phyloP scores from a whole-genome alignment of 2,329 filamentous ascomycete species.

The Delphinella strobiligena region DNA sequence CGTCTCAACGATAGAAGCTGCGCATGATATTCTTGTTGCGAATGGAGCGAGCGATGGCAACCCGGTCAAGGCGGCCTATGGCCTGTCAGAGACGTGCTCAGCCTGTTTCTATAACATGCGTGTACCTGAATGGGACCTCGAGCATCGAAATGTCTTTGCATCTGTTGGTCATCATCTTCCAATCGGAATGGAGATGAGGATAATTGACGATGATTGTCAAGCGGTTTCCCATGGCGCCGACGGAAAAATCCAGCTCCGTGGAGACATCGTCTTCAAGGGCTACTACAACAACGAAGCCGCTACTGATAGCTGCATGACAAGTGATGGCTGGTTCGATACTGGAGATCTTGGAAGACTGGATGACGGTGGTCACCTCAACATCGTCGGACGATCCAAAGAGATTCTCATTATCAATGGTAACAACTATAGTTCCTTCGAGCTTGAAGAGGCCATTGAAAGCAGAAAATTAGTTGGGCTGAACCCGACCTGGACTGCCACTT shows the following conservation, averaged over 20 bases:
- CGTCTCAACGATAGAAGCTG: constrained; percentile 15
- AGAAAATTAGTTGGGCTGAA: constrained; percentile 7
- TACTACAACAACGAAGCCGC: constrained; percentile 23
- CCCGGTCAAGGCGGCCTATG: constrained; percentile 11
- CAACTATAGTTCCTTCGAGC: constrained; percentile 14
- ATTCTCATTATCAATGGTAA: constrained; percentile 15
- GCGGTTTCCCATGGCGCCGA: neutral
- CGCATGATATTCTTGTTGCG: constrained; percentile 16
- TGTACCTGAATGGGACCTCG: constrained; percentile 11
- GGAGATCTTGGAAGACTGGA: constrained; percentile 13
- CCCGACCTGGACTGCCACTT: constrained; percentile 12
- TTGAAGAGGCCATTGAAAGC: constrained; percentile 14
- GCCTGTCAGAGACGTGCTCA: constrained; percentile 15
- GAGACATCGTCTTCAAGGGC: constrained; percentile 25
- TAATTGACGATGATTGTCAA: neutral
- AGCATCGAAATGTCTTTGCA: constrained; percentile 10
- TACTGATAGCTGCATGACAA: constrained; percentile 22
- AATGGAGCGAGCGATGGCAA: constrained; percentile 40
- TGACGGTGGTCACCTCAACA: constrained; percentile 10
- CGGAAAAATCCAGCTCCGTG: constrained; percentile 1
- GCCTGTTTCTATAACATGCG: constrained; percentile 14
- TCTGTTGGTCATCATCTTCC: constrained; percentile 10
- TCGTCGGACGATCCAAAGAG: constrained; percentile 14
- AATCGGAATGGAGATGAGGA: constrained; percentile 4
- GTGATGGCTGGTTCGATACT: constrained; percentile 26